Evolutionary conservation across 352 stramenopile species (phyloP), one percentile per base, ranked within the genome.

Genomic region (Halophytophthora polymorphica): DNA sequence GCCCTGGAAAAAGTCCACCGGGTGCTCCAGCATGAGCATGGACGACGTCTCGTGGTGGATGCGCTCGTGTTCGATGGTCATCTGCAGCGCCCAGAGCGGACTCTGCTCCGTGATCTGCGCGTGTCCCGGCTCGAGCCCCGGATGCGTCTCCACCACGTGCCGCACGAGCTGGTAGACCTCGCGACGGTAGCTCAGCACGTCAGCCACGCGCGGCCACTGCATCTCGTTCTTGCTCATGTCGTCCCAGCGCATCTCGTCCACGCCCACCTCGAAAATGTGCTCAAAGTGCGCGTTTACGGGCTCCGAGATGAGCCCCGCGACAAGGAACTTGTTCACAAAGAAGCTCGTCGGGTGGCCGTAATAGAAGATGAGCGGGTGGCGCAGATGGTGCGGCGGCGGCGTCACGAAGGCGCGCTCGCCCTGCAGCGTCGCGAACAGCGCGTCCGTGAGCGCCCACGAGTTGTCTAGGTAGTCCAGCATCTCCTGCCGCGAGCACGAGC

Each of bases 191-290:
- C 75, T 82, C 41, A 91, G 79, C 19, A 98, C 92, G 44, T 98
- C 88, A 8, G 53, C 59, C 40, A 98, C 84, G 6, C 61, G 83
- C 19, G 94, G 95, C 95, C 95, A 98, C 1, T 91, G 44, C 91
- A 97, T 88, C 48, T 97, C 89, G 65, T 98, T 98, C 74, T 98
- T 98, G 58, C 83, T 93, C 88, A 99, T 98, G 68, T 98, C 95
- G 66, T 98, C 96, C 96, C 96, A 99, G 25, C 93, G 81, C 96
- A 99, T 99, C 66, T 99, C 96, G 61, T 99, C 96, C 14, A 99
- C 96, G 46, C 96, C 96, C 38, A 98, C 93, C 61, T 98, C 95
- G 53, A 98, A 98, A 48, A 98, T 82, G 39, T 94, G 86, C 71
- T 99, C 95, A 56, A 97, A 98, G 64, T 97, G 88, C 3, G 88